Evolutionary conservation across 2,329 filamentous ascomycete genomes (phyloP), one percentile per base, ranked within the genome.

Genomic region (Exophiala sp.): DNA sequence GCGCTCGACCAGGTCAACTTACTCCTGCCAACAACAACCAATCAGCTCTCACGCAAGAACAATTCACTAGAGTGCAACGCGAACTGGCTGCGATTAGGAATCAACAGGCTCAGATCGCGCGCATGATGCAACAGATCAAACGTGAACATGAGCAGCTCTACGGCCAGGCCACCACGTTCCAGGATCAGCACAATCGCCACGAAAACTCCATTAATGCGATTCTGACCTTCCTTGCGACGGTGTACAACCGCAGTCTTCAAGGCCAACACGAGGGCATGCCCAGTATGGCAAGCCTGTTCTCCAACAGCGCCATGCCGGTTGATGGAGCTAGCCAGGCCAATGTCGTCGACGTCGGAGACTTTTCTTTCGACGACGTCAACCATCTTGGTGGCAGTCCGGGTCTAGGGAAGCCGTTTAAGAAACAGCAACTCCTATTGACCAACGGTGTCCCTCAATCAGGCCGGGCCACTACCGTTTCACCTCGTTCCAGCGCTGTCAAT

Each of bases 131-230:
- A 49, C 84, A 88, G 52, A 76, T 97, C 54, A 87, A 90, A 51
- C 83, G 87, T 55, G 91, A 96, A 65, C 94, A 97, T 66, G 85
- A 90, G 57, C 85, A 92, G 58, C 81, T 96, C 29, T 95, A 91
- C 65, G 87, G 88, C 52, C 91, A 96, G 70, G 91, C 92, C 0
- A 81, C 88, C 41, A 85, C 88, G 54, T 96, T 96, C 68, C 91
- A 97, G 70, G 88, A 84, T 55, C 84, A 95, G 67, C 92, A 97
- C 66, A 91, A 92, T 63, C 86, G 94, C n/a, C 94, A 99, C 66
- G 94, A 99, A 68, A 96, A 92, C 68, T 96, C 92, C 0, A 97
- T 99, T 72, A 97, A 96, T 66, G 92, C 92, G n/a, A 97, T 99
- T 58, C 80, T 99, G 39, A 95, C 91, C 46, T 97, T 99, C 70